phyloP scores from a whole-genome alignment of 2,329 filamentous ascomycete species.

The Ophiostoma angusticollis region DNA sequence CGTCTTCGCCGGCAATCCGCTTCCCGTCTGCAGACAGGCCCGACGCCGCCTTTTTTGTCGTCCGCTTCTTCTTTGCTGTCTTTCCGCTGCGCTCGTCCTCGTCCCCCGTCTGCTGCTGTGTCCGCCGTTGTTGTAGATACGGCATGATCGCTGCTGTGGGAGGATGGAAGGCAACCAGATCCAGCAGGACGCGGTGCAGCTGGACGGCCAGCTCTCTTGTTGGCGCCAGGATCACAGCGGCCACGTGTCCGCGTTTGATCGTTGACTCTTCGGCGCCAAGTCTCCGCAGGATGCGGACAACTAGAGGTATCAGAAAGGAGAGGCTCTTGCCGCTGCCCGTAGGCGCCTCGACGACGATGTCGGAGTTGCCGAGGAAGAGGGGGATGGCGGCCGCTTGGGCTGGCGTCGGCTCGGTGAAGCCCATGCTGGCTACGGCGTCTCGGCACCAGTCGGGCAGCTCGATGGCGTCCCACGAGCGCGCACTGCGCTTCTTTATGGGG shows the following conservation, averaged over 20 bases:
- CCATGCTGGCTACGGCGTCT: conserved; percentile 72
- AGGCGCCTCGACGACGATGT: conserved; percentile 66
- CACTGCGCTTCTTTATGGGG: conserved; percentile 27
- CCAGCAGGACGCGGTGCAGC: conserved; percentile 69
- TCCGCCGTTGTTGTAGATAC: conserved; percentile 25
- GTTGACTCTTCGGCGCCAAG: conserved; percentile 32
- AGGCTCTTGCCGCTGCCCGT: conserved; percentile 88
- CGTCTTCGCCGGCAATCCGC: conserved; percentile 11
- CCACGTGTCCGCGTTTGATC: conserved; percentile 79
- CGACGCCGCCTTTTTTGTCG: conserved; percentile 14
- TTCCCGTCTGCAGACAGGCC: conserved; percentile 11
- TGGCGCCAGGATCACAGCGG: conserved; percentile 82
- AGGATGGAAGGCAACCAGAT: conserved; percentile 69
- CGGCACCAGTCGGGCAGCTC: conserved; percentile 70
- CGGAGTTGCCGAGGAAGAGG: conserved; percentile 78
- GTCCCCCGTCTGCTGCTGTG: conserved; percentile 22
- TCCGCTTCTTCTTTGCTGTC: conserved; percentile 30
- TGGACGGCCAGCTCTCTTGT: conserved; percentile 87
- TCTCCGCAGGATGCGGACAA: conserved; percentile 67
- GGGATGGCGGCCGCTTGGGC: conserved; percentile 90
- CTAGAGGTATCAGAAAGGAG: conserved; percentile 65
- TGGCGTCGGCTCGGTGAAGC: conserved; percentile 60
- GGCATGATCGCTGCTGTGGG: conserved; percentile 57
- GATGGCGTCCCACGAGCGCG: conserved; percentile 53
- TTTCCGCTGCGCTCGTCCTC: background rate